These are phyloP conservation scores for Eutrema heterophyllum DNA, from an alignment of 345 rosid genomes.

Conservation along the genomic window DNA sequence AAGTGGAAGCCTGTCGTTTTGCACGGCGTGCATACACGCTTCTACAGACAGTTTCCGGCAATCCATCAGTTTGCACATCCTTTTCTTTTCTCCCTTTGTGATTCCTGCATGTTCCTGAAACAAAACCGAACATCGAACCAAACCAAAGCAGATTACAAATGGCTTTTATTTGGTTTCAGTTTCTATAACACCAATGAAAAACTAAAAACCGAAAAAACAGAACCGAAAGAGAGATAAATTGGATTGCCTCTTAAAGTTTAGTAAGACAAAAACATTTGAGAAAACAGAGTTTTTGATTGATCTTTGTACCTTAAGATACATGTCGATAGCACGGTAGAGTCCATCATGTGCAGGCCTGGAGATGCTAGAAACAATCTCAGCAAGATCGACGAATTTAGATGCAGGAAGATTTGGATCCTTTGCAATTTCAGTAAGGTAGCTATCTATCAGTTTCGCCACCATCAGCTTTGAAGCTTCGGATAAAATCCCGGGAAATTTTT, in stretches of 20 bases:
- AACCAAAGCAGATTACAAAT: background rate
- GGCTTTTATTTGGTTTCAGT: background rate
- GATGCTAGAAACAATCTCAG: constrained; percentile 56
- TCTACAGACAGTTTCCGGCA: constrained; percentile 81
- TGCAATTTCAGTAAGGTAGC: constrained; percentile 71
- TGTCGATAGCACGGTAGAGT: constrained; percentile 79
- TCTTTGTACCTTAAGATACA: constrained; percentile 58
- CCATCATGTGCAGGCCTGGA: constrained; percentile 80
- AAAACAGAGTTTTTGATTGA: background rate
- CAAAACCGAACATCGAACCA: background rate
- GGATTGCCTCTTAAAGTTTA: background rate
- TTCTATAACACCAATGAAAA: background rate
- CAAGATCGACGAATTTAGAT: constrained; percentile 56
- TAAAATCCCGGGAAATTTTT: constrained; percentile 46
- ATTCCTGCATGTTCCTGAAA: constrained; percentile 65
- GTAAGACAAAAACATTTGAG: background rate
- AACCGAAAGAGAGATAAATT: background rate
- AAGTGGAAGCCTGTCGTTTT: constrained; percentile 73
- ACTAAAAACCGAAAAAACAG: background rate
- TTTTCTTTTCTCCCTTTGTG: constrained; percentile 76
- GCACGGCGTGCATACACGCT: constrained; percentile 84
- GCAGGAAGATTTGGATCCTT: constrained; percentile 62
- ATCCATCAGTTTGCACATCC: constrained; percentile 83
- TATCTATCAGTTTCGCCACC: constrained; percentile 73
- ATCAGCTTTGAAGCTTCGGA: constrained; percentile 83